Evolutionary conservation across 306 rosid genomes (phyloP).

Genomic region (Rubus idaeus): DNA sequence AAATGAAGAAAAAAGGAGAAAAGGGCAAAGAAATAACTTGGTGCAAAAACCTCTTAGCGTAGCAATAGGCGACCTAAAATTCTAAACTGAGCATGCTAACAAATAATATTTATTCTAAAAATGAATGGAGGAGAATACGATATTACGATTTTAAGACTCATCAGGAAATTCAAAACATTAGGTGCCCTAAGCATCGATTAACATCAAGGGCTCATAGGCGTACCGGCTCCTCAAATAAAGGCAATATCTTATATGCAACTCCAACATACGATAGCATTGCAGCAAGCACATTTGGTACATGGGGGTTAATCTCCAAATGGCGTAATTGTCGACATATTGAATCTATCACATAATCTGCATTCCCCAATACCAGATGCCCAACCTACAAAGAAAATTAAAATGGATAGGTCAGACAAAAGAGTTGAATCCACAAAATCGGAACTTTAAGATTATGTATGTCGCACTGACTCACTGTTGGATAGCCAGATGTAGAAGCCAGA

Average conservation of each 20-base stretch:
- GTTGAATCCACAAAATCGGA: neutral
- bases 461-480: conserved; percentile 55
- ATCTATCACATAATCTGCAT: conserved; percentile 95
- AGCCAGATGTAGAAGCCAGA: conserved; percentile 62
- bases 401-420: conserved; percentile 14
- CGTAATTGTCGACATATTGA: conserved; percentile 84
- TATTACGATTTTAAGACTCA: conserved; percentile 15
- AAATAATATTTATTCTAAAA: neutral
- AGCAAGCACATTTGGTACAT: conserved; percentile 83
- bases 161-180: conserved; percentile 17
- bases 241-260: conserved; percentile 84
- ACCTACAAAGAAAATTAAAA: conserved; percentile 57
- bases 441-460: conserved; percentile 5
- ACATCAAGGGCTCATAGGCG: conserved; percentile 14
- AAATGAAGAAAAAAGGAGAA: neutral
- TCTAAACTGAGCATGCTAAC: neutral
- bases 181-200: conserved; percentile 17
- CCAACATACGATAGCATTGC: conserved; percentile 86
- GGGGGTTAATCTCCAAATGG: conserved; percentile 80
- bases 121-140: conserved; percentile 11
- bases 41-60: neutral
- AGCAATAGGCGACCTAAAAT: neutral
- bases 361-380: conserved; percentile 69
- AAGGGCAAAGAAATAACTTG: neutral
- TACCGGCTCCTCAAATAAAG: conserved; percentile 93